Percentiles rank a stretch among this genome's conserved stretches.
Evolutionary conservation across 139 green algal genomes (phyloP).

Genomic region (Pycnococcus provasolii): DNA sequence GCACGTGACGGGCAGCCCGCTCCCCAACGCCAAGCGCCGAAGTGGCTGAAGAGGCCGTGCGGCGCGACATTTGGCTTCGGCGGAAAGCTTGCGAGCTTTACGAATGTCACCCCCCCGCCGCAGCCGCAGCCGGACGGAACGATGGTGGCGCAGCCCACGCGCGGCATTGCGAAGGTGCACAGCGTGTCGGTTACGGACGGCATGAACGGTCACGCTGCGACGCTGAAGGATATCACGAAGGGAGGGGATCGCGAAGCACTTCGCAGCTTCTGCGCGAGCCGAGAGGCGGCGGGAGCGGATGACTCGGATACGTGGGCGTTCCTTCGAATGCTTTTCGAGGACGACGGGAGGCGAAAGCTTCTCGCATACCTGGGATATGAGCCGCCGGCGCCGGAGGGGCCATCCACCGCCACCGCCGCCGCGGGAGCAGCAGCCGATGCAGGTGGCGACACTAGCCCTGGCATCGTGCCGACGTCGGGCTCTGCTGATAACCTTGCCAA

Average conservation of each 20-base stretch:
- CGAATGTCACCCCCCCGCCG: not conserved
- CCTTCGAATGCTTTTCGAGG: slow-evolving; percentile 79
- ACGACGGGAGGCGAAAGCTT: slow-evolving; percentile 61
- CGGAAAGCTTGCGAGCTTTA: slow-evolving; percentile 40
- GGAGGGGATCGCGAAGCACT: not conserved
- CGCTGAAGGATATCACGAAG: not conserved
- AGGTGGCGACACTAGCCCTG: not conserved
- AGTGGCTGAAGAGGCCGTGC: slow-evolving; percentile 71
- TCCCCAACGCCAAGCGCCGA: slow-evolving; percentile 40
- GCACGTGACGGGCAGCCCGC: not conserved
- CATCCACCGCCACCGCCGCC: slow-evolving; percentile 1
- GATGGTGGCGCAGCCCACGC: not conserved
- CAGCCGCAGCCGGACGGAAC: slow-evolving; percentile 24
- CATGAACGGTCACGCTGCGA: not conserved
- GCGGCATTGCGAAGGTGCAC: too few relatives aligned
- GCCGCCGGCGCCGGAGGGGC: slow-evolving; percentile 20
- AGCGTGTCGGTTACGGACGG: too few relatives aligned
- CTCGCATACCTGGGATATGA: slow-evolving; percentile 74
- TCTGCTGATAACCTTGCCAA: too few relatives aligned
- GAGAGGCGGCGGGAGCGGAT: slow-evolving; percentile 18
- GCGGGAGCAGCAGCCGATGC: slow-evolving; percentile 3
- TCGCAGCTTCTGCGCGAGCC: too few relatives aligned
- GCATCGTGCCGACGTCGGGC: too few relatives aligned
- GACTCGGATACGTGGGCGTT: slow-evolving; percentile 89
- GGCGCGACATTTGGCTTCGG: slow-evolving; percentile 64